Conservation (phyloP, 2,329 filamentous ascomycete genomes). For the Fusarium euwallaceae region DNA sequence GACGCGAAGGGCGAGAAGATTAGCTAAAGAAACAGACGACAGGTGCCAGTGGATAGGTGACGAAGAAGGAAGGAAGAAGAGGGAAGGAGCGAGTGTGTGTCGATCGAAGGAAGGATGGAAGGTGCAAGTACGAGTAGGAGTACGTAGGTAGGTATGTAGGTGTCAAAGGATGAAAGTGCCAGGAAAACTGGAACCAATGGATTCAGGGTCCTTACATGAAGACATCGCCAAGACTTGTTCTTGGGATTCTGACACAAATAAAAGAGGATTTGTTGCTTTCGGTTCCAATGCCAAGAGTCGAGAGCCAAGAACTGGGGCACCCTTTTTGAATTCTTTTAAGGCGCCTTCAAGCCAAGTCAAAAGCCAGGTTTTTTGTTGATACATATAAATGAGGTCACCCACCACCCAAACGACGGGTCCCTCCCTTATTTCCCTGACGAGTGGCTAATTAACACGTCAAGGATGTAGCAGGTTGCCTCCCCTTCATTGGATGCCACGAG, state of each 20-base stretch:
- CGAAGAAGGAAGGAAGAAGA: not conserved
- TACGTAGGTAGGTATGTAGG: too few relatives aligned
- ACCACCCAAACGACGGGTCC: not conserved
- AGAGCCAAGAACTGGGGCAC: conserved; percentile 15
- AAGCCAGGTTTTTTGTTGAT: not conserved
- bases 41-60: not conserved
- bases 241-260: conserved; percentile 2
- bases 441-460: conserved; percentile 28
- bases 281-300: conserved; percentile 24
- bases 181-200: conserved; percentile 13
- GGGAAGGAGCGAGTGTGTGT: not conserved
- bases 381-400: conserved; percentile 25
- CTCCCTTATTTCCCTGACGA: conserved; percentile 29
- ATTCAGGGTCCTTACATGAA: conserved; percentile 30
- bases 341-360: not conserved
- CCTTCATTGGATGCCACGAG: conserved; percentile 11
- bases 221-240: conserved; percentile 37
- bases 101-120: not conserved
- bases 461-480: conserved; percentile 10
- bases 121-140: not conserved
- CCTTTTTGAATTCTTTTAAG: conserved; percentile 6
- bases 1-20: conserved; percentile 4
- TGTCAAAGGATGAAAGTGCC: conserved; percentile 11
- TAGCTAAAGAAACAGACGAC: not conserved
- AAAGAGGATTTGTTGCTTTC: not conserved